Evolutionary conservation across 2,329 filamentous ascomycete species (phyloP).

Genomic region (Fusarium sororula): DNA sequence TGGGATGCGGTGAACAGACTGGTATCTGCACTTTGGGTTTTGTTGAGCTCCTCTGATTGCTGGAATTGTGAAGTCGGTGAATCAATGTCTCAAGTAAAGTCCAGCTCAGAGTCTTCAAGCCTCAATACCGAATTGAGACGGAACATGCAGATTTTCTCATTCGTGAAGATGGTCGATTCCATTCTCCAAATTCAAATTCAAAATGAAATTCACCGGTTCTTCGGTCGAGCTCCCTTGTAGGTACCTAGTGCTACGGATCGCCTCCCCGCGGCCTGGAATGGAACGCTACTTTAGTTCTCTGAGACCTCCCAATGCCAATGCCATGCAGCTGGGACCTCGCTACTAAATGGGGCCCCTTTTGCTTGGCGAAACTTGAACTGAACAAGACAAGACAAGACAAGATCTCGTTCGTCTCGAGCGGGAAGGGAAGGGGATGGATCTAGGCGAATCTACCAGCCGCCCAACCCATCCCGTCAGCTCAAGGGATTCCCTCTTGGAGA

Average conservation of each 20-base stretch:
- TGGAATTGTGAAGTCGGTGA: neutral
- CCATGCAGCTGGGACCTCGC: slow-evolving; percentile 11
- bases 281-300: slow-evolving; percentile 10
- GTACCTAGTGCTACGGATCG: slow-evolving; percentile 13
- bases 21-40: neutral
- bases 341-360: neutral
- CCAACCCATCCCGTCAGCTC: neutral
- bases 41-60: neutral
- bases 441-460: slow-evolving; percentile 28
- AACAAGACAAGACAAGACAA: neutral
- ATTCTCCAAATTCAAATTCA: neutral
- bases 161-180: slow-evolving; percentile 5
- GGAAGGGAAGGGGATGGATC: slow-evolving; percentile 22
- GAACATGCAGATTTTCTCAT: neutral
- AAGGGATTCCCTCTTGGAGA: slow-evolving; percentile 13
- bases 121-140: slow-evolving; percentile 2
- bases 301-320: neutral
- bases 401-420: slow-evolving; percentile 20
- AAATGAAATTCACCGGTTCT: slow-evolving; percentile 2
- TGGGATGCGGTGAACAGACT: neutral
- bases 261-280: slow-evolving; percentile 32
- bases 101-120: slow-evolving; percentile 25
- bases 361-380: slow-evolving; percentile 2
- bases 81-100: neutral
- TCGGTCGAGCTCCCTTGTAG: slow-evolving; percentile 13